These are phyloP conservation scores for Cladosporium sp. DNA, from an alignment of 2,329 filamentous ascomycete genomes.

Conservation along the genomic window DNA sequence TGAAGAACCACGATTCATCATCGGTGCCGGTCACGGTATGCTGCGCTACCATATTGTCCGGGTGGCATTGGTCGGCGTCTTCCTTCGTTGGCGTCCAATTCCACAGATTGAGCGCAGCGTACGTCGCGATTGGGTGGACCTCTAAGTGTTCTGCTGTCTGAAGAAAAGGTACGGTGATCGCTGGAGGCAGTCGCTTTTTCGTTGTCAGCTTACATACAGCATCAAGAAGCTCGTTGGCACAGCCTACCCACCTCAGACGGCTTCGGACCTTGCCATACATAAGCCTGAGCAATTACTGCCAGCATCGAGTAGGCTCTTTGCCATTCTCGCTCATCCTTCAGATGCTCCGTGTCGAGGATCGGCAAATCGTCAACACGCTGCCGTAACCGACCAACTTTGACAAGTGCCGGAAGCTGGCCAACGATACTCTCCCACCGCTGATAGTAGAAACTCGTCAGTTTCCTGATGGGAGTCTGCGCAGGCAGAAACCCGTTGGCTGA, in stretches of 20 bases:
- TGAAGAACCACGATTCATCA: constrained; percentile 82
- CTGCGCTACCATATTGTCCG: constrained; percentile 77
- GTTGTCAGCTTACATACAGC: constrained; percentile 1
- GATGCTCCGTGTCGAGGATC: constrained; percentile 71
- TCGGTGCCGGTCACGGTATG: constrained; percentile 87
- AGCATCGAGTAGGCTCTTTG: constrained; percentile 75
- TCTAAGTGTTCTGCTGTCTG: constrained; percentile 68
- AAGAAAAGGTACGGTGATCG: constrained; percentile 77
- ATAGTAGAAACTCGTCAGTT: constrained; percentile 85
- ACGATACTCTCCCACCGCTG: constrained; percentile 85
- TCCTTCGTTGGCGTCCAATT: constrained; percentile 88
- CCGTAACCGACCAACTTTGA: constrained; percentile 75
- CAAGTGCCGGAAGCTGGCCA: constrained; percentile 73
- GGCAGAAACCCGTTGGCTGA: constrained; percentile 72
- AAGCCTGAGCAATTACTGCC: constrained; percentile 73
- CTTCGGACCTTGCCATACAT: constrained; percentile 78
- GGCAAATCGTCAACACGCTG: constrained; percentile 73
- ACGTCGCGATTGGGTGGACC: constrained; percentile 86
- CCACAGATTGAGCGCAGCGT: constrained; percentile 87
- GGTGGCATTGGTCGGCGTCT: constrained; percentile 66
- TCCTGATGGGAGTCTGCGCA: constrained; percentile 67
- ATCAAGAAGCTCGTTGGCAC: neutral
- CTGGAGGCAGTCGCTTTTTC: constrained; percentile 62
- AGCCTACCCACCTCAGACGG: constrained; percentile 49
- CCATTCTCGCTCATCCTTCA: constrained; percentile 85